A percentile compares a stretch with the other conserved stretches of the same genome.
Evolutionary conservation across 2,329 filamentous ascomycete genomes (phyloP).

Genomic region (Bisporella sp.): DNA sequence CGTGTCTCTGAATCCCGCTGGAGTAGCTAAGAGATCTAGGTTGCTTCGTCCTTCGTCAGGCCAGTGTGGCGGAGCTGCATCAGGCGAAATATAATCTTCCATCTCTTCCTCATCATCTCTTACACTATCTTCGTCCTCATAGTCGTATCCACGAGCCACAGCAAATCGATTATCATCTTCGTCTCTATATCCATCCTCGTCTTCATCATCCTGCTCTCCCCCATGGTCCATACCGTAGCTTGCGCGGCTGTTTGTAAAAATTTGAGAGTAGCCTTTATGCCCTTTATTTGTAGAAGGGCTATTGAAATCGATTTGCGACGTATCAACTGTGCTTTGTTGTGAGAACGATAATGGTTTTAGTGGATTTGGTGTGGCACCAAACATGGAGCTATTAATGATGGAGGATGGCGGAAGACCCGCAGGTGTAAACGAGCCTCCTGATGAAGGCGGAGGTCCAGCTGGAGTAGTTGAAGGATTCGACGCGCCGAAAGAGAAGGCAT

Average conservation of each 20-base stretch:
- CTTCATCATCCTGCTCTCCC: conserved; percentile 31
- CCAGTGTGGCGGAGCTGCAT: too few species aligned
- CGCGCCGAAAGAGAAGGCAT: conserved; percentile 20
- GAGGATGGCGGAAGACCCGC: conserved; percentile 44
- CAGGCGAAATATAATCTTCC: too few species aligned
- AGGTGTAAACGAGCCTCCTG: conserved; percentile 47
- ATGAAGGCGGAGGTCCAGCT: conserved; percentile 46
- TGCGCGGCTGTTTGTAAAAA: conserved; percentile 14
- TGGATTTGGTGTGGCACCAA: conserved; percentile 24
- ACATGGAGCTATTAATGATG: conserved; percentile 43
- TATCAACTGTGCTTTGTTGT: conserved; percentile 23
- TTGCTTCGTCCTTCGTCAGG: conserved; percentile 34
- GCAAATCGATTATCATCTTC: conserved; percentile 31
- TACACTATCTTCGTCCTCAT: conserved; percentile 27
- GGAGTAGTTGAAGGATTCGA: conserved; percentile 47
- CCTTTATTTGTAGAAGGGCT: conserved; percentile 11
- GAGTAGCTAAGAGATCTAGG: conserved; percentile 33
- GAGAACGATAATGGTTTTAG: conserved; percentile 28
- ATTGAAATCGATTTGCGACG: conserved; percentile 12
- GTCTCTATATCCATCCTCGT: conserved; percentile 27
- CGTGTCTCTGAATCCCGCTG: conserved; percentile 11
- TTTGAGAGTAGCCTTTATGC: too few species aligned
- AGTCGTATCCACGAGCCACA: conserved; percentile 34
- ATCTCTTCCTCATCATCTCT: conserved; percentile 7
- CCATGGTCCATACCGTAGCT: neutral